phyloP scores from a whole-genome alignment of 768 basidiomycete species.

The Porpolomopsis calyptriformis region DNA sequence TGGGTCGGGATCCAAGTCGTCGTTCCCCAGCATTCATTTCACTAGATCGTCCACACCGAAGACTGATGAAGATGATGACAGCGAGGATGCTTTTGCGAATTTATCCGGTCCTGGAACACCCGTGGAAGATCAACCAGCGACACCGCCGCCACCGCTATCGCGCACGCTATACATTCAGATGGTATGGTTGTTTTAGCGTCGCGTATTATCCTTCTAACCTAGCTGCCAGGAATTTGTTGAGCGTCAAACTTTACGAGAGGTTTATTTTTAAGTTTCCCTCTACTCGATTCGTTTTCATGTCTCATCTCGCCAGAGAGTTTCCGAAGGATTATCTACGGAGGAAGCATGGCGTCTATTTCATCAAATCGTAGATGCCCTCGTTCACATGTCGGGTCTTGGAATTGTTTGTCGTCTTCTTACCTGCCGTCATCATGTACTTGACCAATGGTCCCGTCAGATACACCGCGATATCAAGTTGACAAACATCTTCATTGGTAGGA shows the following conservation, averaged over 20 bases:
- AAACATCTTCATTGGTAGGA: conserved; percentile 85
- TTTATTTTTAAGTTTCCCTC: conserved; percentile 15
- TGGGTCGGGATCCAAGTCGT: conserved; percentile 42
- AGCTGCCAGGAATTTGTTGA: conserved; percentile 72
- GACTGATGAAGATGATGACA: conserved; percentile 17
- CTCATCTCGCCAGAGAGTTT: conserved; percentile 41
- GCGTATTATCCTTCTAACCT: background rate
- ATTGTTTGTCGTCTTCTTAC: conserved; percentile 42
- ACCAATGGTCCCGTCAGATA: conserved; percentile 27
- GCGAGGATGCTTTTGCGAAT: conserved; percentile 30
- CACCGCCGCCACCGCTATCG: conserved; percentile 23
- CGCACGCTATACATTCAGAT: conserved; percentile 90
- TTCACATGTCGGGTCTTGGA: conserved; percentile 80
- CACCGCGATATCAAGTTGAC: conserved; percentile 87
- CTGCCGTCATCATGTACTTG: background rate
- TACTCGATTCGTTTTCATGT: background rate
- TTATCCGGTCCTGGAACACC: conserved; percentile 24
- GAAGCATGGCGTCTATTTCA: conserved; percentile 87
- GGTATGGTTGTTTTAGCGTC: conserved; percentile 35
- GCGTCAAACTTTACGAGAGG: conserved; percentile 83
- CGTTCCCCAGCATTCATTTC: conserved; percentile 85
- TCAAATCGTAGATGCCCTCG: conserved; percentile 82
- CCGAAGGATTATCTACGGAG: conserved; percentile 71
- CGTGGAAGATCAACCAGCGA: conserved; percentile 3
- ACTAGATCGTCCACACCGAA: conserved; percentile 35